Conservation (phyloP, 1,139 yeast genomes). For the Pichia sp. region DNA sequence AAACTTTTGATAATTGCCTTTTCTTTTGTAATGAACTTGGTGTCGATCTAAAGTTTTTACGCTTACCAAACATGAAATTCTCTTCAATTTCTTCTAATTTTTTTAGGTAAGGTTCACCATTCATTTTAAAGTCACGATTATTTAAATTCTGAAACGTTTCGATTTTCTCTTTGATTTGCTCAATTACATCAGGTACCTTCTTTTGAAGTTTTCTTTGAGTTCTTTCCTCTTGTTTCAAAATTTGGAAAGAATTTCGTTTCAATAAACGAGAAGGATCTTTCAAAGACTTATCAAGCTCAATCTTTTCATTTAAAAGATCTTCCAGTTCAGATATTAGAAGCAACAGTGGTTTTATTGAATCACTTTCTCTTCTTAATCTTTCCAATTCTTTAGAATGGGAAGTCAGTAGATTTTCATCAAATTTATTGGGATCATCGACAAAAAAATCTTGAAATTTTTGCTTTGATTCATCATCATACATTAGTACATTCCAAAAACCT, state of each 20-base stretch:
- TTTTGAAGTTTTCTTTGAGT: conserved; percentile 59
- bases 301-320: conserved; percentile 52
- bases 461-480: conserved; percentile 44
- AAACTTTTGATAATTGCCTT: neutral
- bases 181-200: conserved; percentile 57
- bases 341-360: conserved; percentile 49
- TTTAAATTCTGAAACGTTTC: conserved; percentile 39
- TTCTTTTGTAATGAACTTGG: conserved; percentile 7
- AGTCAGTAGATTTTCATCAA: conserved; percentile 46
- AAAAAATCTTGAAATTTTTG: conserved; percentile 31
- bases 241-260: conserved; percentile 71
- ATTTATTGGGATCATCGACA: conserved; percentile 34
- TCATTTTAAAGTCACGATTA: conserved; percentile 35
- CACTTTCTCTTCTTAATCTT: conserved; percentile 42
- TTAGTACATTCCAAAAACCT: conserved; percentile 55
- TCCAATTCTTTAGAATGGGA: conserved; percentile 59
- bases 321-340: conserved; percentile 47
- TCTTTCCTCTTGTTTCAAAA: conserved; percentile 73
- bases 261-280: conserved; percentile 76
- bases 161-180: conserved; percentile 43
- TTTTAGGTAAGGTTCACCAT: conserved; percentile 39
- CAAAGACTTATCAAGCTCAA: conserved; percentile 57
- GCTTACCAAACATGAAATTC: conserved; percentile 5
- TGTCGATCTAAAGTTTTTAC: conserved; percentile 8
- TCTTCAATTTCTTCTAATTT: conserved; percentile 18